Conservation (phyloP, 257 asterid genomes). For the Ilex asprella region DNA sequence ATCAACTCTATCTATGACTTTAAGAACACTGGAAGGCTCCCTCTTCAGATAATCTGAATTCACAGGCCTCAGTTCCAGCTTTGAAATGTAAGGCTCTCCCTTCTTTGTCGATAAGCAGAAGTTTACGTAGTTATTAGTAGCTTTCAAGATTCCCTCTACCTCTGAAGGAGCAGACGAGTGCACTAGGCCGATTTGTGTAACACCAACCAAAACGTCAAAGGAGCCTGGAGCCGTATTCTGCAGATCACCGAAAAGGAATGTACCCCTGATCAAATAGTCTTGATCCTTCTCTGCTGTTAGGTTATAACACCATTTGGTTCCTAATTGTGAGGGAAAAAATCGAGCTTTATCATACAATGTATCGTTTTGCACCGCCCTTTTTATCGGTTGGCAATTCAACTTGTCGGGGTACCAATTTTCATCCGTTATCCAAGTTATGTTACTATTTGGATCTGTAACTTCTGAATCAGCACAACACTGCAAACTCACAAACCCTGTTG, state of each 20-base stretch:
- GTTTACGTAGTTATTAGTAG: slow-evolving; percentile 33
- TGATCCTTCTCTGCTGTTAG: slow-evolving; percentile 33
- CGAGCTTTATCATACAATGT: slow-evolving; percentile 26
- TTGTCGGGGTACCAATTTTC: slow-evolving; percentile 34
- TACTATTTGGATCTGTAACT: slow-evolving; percentile 21
- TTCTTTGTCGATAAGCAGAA: slow-evolving; percentile 40
- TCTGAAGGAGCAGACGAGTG: slow-evolving; percentile 10
- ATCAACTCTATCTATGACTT: slow-evolving; percentile 42
- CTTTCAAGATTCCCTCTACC: slow-evolving; percentile 42
- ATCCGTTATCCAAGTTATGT: slow-evolving; percentile 32
- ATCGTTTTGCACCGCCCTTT: slow-evolving; percentile 18
- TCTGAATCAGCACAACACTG: slow-evolving; percentile 32
- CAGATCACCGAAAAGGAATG: slow-evolving; percentile 34
- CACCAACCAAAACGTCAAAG: slow-evolving; percentile 37
- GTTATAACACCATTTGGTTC: slow-evolving; percentile 45
- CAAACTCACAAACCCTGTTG: slow-evolving; percentile 45
- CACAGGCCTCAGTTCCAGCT: slow-evolving; percentile 41
- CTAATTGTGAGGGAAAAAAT: slow-evolving; percentile 26
- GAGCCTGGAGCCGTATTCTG: slow-evolving; percentile 18
- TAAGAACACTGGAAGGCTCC: slow-evolving; percentile 30
- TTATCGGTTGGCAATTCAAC: slow-evolving; percentile 30
- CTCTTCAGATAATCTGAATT: slow-evolving; percentile 26
- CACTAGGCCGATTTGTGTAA: slow-evolving; percentile 35
- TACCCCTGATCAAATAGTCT: slow-evolving; percentile 44
- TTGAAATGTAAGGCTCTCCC: slow-evolving; percentile 40